Base-by-base conservation (phyloP, 75 land plant species). In the Pseudotsuga menziesii region DNA sequence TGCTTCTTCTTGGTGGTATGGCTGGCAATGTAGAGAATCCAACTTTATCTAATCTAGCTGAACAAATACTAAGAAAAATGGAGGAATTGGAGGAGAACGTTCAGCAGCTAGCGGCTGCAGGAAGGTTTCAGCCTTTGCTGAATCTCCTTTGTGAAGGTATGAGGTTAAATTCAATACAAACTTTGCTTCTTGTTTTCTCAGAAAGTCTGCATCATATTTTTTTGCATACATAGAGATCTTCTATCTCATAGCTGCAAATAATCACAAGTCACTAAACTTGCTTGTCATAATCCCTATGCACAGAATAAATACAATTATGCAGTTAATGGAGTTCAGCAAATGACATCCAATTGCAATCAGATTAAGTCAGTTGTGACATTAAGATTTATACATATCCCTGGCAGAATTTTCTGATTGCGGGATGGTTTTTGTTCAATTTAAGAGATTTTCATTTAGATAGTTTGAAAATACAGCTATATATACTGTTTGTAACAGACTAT, bases 71-170 rank as follows among this genome's bases (percentile, higher is more conserved):
- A 54, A 79, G 76, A 57, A 79, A 82, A 57, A 32, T 85, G 75
- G 92, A 90, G 61, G 81, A 73, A 13, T 73, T 83, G 57, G 90
- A 88, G 56, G 85, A 76, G 2, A 90, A 81, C 60, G 77, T 85
- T 61, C 72, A 80, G 70, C 86, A 70, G 29, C 77, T 90, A 58
- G 90, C 92, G 39, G 81, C 76, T 66, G 88, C 87, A 17, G 92
- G 92, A 59, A 81, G 90, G 76, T 77, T 87, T 74, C 81, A 83
- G 58, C 89, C 91, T 1, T 79, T 89, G 14, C 81, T 89, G 57
- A 63, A 23, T 57, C 90, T 85, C 27, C 83, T 90, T 20, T 87
- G 85, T 79, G 82, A 83, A 85, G 90, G 90, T 88, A 88, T 29
- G 52, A 27, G 36, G 54, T 36, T 26, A 20, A 39, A 35, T 69